A percentile compares a stretch with the other conserved stretches of the same genome.
These are phyloP conservation scores for Davidsoniella australis DNA, from an alignment of 2,329 filamentous ascomycete genomes.

Conservation along the genomic window DNA sequence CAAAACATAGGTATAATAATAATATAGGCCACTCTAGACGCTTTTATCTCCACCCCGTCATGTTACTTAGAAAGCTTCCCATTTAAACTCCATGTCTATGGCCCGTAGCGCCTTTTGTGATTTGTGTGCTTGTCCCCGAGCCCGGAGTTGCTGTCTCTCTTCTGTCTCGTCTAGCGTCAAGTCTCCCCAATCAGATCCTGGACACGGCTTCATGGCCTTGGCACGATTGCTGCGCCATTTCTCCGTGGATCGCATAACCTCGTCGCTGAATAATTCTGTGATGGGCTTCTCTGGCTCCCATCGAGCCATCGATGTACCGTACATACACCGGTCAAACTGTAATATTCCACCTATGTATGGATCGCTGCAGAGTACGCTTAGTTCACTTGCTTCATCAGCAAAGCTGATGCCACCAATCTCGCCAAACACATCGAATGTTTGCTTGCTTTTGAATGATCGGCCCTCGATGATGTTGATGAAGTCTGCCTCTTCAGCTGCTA, in stretches of 20 bases:
- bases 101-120: not conserved
- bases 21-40: too few species aligned
- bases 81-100: not conserved
- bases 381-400: conserved; percentile 45
- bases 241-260: not conserved
- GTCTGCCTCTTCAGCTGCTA: conserved; percentile 63
- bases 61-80: not conserved
- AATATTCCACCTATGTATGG: conserved; percentile 47
- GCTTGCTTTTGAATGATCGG: conserved; percentile 43
- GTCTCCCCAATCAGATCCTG: not conserved
- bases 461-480: conserved; percentile 55
- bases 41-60: too few species aligned
- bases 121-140: not conserved
- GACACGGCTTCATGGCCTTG: not conserved
- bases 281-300: not conserved
- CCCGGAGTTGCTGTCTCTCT: not conserved
- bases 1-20: too few species aligned
- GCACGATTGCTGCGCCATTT: not conserved
- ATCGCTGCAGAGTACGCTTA: conserved; percentile 55
- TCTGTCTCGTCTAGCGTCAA: not conserved
- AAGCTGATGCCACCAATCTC: conserved; percentile 55
- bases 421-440: conserved; percentile 58
- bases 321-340: conserved; percentile 33
- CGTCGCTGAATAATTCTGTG: not conserved
- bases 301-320: not conserved